Percentiles rank a stretch among this genome's conserved stretches.
Conservation (phyloP, 2,329 filamentous ascomycete species). For the Sordariomycetes sp. region DNA sequence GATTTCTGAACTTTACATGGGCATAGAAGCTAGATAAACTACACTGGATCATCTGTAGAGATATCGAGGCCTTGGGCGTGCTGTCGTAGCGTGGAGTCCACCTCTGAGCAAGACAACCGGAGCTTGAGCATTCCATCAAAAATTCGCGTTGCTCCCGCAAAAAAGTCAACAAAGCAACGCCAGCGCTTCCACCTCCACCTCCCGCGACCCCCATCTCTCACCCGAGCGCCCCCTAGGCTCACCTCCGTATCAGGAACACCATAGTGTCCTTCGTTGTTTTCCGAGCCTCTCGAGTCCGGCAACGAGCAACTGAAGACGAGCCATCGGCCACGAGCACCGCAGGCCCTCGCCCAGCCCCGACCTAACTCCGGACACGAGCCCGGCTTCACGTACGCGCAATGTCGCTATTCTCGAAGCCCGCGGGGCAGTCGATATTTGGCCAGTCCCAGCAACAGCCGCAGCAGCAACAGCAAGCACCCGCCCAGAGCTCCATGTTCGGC, state of each 20-base stretch:
- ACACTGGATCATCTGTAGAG: too few species aligned
- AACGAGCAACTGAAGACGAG: neutral
- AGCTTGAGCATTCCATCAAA: neutral
- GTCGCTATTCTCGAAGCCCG: conserved; percentile 6
- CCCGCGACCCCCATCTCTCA: neutral
- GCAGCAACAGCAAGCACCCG: conserved; percentile 1
- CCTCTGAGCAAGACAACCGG: neutral
- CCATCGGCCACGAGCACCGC: neutral
- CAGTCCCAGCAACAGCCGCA: conserved; percentile 3
- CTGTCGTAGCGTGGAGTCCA: too few species aligned
- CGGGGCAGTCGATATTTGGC: conserved; percentile 3
- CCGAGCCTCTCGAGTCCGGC: neutral
- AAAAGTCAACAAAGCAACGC: neutral
- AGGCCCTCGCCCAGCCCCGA: neutral
- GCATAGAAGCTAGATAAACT: too few species aligned
- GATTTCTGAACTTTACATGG: too few species aligned
- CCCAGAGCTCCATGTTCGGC: conserved; percentile 12
- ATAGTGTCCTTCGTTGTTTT: neutral
- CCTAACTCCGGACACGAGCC: neutral
- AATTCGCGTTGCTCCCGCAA: neutral
- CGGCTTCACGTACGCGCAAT: neutral
- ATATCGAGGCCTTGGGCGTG: too few species aligned
- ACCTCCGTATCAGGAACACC: neutral
- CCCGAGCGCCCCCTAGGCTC: neutral
- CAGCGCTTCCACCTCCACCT: neutral